Conservation (phyloP, 2,329 filamentous ascomycete genomes). For the Canariomyces notabilis region DNA sequence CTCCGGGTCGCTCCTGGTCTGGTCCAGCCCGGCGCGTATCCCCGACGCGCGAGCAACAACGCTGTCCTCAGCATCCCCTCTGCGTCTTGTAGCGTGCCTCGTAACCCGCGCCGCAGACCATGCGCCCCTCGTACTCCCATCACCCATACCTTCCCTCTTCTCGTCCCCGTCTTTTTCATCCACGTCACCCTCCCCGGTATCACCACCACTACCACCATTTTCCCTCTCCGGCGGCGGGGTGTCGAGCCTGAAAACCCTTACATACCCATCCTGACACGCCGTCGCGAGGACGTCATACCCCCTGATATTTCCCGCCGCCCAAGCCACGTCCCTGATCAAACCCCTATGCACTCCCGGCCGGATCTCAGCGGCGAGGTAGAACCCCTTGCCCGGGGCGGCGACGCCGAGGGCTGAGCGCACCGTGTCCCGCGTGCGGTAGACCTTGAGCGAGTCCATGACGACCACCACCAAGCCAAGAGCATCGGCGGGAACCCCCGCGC, state of each 20-base stretch:
- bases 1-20: conserved; percentile 43
- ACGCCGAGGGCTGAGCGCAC: conserved; percentile 48
- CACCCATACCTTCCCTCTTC: neutral
- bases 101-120: conserved; percentile 46
- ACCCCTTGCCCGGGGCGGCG: conserved; percentile 61
- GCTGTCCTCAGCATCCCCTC: neutral
- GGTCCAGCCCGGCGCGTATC: conserved; percentile 50
- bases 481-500: conserved; percentile 76
- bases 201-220: neutral
- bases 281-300: conserved; percentile 89
- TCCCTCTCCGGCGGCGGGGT: conserved; percentile 41
- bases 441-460: conserved; percentile 73
- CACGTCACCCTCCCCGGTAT: neutral
- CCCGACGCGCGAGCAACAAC: conserved; percentile 31
- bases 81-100: conserved; percentile 29
- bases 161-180: neutral
- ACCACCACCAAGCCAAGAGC: conserved; percentile 78
- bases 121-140: conserved; percentile 20
- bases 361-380: conserved; percentile 79
- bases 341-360: conserved; percentile 57
- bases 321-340: conserved; percentile 81
- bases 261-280: conserved; percentile 84
- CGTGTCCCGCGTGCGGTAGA: conserved; percentile 71
- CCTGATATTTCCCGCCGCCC: conserved; percentile 86
- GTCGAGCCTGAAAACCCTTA: conserved; percentile 80